Evolutionary conservation across 495 filamentous ascomycete species (phyloP).

Genomic region (Letharia columbiana): DNA sequence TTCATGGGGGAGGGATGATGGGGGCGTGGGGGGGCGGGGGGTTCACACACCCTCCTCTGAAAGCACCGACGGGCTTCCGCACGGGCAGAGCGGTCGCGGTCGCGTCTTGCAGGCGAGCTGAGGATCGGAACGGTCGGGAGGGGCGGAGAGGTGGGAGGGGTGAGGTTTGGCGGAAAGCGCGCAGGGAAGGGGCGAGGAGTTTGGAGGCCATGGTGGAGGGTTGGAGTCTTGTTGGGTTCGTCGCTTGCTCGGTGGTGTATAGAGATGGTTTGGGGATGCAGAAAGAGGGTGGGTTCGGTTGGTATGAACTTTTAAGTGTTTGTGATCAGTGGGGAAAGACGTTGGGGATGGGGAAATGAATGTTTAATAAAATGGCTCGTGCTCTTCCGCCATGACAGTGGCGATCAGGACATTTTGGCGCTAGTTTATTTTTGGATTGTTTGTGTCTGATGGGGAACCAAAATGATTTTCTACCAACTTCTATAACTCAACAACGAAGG

Average conservation of each 20-base stretch:
- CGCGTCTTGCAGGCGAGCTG: conserved; percentile 16
- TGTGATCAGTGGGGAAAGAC: background rate
- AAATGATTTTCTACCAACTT: no score
- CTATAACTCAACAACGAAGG: no score
- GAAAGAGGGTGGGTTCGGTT: background rate
- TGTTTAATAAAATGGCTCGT: background rate
- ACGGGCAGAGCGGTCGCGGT: conserved; percentile 46
- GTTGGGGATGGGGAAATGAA: background rate
- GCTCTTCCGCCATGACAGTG: background rate
- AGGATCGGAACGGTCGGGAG: conserved; percentile 18
- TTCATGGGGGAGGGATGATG: background rate
- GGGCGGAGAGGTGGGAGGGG: background rate
- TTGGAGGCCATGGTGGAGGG: conserved; percentile 10
- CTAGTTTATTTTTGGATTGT: background rate
- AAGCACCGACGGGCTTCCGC: conserved; percentile 79
- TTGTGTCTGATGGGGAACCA: background rate
- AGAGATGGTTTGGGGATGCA: background rate
- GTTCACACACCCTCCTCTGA: conserved; percentile 76
- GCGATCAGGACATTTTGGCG: background rate
- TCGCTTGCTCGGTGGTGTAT: background rate
- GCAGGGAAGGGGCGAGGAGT: conserved; percentile 6
- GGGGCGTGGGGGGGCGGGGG: background rate
- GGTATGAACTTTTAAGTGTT: background rate
- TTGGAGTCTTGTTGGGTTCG: background rate
- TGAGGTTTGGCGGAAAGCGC: conserved; percentile 14